Conservation (phyloP, 163 green algal genomes). For the Chlamydomonas reinhardtii region DNA sequence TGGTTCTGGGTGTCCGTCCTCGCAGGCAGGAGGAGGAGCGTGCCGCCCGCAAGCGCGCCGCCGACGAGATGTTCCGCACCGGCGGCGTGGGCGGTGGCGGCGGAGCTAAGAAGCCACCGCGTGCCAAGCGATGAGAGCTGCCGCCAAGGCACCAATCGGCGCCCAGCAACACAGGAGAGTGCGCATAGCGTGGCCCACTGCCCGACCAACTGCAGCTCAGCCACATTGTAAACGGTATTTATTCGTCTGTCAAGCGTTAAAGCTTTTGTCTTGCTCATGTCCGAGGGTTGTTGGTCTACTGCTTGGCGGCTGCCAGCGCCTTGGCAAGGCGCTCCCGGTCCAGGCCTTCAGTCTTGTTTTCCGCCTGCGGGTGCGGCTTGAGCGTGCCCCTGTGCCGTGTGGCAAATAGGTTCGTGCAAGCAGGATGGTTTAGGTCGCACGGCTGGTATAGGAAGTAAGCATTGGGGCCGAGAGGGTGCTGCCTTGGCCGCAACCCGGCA, state of each 20-base stretch:
- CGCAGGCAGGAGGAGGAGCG: slow-evolving; percentile 27
- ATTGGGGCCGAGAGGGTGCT: too few relatives aligned
- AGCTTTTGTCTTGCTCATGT: neutral
- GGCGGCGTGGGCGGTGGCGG: neutral
- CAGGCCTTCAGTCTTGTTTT: slow-evolving; percentile 54
- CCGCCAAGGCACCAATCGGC: too few relatives aligned
- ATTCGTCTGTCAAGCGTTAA: too few relatives aligned
- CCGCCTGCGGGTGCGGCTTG: slow-evolving; percentile 42
- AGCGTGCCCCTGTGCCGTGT: slow-evolving; percentile 48
- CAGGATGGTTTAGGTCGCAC: too few relatives aligned
- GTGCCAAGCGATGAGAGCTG: neutral
- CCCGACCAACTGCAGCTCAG: too few relatives aligned
- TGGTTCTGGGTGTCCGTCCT: too few relatives aligned
- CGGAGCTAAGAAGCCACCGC: slow-evolving; percentile 9
- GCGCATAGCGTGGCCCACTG: too few relatives aligned
- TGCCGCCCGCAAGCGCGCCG: slow-evolving; percentile 15
- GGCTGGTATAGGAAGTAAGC: too few relatives aligned
- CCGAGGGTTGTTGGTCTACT: neutral
- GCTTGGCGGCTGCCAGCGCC: slow-evolving; percentile 21
- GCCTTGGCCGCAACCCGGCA: neutral
- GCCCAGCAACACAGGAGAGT: too few relatives aligned
- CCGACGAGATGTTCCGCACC: slow-evolving; percentile 28
- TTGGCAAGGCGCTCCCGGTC: slow-evolving; percentile 48
- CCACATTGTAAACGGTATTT: too few relatives aligned
- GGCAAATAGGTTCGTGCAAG: too few relatives aligned